phyloP scores from a whole-genome alignment of 2,329 filamentous ascomycete species.

The Scedosporium aurantiacum region DNA sequence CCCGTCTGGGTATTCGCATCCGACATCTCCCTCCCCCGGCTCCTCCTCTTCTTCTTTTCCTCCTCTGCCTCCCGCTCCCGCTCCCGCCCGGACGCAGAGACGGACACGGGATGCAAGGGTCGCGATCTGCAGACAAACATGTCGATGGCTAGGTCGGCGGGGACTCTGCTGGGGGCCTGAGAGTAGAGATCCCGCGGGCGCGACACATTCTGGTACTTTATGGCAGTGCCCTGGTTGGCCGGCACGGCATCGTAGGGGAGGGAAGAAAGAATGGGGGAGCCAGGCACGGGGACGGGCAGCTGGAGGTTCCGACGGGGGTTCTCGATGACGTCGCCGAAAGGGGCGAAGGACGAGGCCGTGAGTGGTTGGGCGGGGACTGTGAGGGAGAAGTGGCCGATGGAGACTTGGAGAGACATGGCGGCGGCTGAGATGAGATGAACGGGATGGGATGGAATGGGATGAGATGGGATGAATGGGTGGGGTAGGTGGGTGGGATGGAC shows the following conservation, averaged over 20 bases:
- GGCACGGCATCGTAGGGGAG: slow-evolving; percentile 40
- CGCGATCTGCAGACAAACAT: slow-evolving; percentile 68
- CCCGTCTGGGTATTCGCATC: background rate
- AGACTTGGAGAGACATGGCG: slow-evolving; percentile 5
- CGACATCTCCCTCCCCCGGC: background rate
- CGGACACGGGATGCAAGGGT: slow-evolving; percentile 12
- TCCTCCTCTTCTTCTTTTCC: background rate
- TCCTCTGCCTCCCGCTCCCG: background rate
- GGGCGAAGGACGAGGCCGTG: slow-evolving; percentile 55
- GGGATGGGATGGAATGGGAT: background rate
- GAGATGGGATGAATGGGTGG: background rate
- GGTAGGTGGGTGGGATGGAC: background rate
- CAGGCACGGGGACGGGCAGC: slow-evolving; percentile 36
- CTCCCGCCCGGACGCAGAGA: background rate
- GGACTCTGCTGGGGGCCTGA: slow-evolving; percentile 47
- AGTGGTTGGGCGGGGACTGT: slow-evolving; percentile 52
- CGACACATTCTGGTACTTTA: slow-evolving; percentile 79
- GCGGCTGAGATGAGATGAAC: background rate
- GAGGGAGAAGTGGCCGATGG: slow-evolving; percentile 12
- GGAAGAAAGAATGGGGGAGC: slow-evolving; percentile 17
- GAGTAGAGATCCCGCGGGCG: slow-evolving; percentile 59
- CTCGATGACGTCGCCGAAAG: slow-evolving; percentile 74
- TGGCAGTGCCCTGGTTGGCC: slow-evolving; percentile 77
- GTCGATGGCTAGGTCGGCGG: slow-evolving; percentile 59
- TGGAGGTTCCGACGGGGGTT: slow-evolving; percentile 54